These are phyloP conservation scores for Diutina scorzettiae DNA, from an alignment of 1,139 yeast species.

Conservation along the genomic window DNA sequence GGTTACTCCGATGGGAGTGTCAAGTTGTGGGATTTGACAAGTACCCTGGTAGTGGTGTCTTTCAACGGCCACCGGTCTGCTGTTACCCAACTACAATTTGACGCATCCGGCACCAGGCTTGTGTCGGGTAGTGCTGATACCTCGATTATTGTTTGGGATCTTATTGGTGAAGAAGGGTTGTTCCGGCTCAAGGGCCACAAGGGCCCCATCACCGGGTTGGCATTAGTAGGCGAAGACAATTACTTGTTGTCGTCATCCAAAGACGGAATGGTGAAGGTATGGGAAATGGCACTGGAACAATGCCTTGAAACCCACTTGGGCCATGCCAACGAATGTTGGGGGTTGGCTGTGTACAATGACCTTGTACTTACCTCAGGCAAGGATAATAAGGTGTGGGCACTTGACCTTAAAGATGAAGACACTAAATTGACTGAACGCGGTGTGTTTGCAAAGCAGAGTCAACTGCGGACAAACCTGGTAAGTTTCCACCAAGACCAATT, in stretches of 20 bases:
- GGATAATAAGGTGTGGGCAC: constrained; percentile 73
- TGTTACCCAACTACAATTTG: constrained; percentile 57
- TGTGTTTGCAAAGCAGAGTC: constrained; percentile 63
- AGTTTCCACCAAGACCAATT: constrained; percentile 22
- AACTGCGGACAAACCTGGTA: constrained; percentile 57
- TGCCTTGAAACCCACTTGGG: constrained; percentile 93
- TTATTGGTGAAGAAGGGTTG: constrained; percentile 83
- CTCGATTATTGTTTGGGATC: constrained; percentile 82
- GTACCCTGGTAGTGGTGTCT: constrained; percentile 63
- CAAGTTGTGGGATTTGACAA: constrained; percentile 84
- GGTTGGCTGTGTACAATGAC: constrained; percentile 38
- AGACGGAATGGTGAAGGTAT: constrained; percentile 81
- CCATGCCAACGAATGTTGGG: constrained; percentile 90
- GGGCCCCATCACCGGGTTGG: constrained; percentile 72
- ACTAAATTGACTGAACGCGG: constrained; percentile 52
- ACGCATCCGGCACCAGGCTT: constrained; percentile 69
- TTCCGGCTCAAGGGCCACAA: constrained; percentile 82
- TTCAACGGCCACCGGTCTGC: constrained; percentile 84
- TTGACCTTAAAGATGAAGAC: constrained; percentile 45
- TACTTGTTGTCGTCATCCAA: constrained; percentile 70
- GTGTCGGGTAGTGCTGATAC: constrained; percentile 84
- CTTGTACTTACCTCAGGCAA: constrained; percentile 65
- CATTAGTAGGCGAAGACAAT: constrained; percentile 43
- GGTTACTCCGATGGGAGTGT: constrained; percentile 87
- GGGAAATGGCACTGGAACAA: constrained; percentile 87